Percentiles rank a stretch among this genome's conserved stretches.
Conservation (phyloP, 345 rosid species). For the Xanthoceras sorbifolium region DNA sequence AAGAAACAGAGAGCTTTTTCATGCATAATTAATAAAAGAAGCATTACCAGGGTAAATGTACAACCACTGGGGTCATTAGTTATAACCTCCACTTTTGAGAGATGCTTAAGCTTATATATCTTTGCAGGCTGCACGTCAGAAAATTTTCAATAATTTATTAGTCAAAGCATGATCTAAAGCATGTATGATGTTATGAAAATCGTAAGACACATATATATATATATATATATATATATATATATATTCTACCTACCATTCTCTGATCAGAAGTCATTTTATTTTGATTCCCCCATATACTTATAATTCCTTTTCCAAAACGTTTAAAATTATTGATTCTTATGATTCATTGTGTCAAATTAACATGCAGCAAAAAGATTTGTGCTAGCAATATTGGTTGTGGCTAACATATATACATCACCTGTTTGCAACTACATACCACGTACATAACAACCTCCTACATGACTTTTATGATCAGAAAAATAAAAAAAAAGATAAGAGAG, state of each 20-base stretch:
- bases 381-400: not conserved
- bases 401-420: not conserved
- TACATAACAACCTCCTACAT: not conserved
- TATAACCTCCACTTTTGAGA: conserved; percentile 90
- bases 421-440: not conserved
- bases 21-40: not conserved
- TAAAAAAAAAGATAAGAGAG: not conserved
- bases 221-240: no score
- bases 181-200: not conserved
- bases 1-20: conserved; percentile 17
- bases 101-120: conserved; percentile 94
- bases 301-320: not conserved
- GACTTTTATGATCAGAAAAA: not conserved
- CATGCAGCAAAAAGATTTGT: not conserved
- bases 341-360: not conserved
- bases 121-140: conserved; percentile 74
- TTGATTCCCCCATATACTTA: not conserved
- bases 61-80: conserved; percentile 97
- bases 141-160: conserved; percentile 21
- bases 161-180: conserved; percentile 15
- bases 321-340: not conserved
- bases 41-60: conserved; percentile 84
- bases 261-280: not conserved
- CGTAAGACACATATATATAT: no score
- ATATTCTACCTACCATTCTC: not conserved